Evolutionary conservation across 768 basidiomycete species (phyloP).

Genomic region (Lactarius quietus): DNA sequence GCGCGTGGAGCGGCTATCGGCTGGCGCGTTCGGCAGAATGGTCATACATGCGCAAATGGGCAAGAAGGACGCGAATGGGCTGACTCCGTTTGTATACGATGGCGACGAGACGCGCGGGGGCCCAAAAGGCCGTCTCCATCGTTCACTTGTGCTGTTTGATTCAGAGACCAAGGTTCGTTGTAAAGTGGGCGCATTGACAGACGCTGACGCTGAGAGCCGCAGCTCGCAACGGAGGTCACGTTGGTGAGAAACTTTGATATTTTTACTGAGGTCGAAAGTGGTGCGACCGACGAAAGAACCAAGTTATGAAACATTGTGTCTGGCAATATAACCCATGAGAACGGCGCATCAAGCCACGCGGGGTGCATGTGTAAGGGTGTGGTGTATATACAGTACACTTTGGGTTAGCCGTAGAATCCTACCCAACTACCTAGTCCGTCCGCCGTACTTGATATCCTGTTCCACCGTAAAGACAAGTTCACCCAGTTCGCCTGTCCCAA

Average conservation of each 20-base stretch:
- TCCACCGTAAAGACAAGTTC: constrained; percentile 29
- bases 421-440: constrained; percentile 19
- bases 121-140: constrained; percentile 54
- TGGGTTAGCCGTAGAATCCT: neutral
- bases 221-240: constrained; percentile 50
- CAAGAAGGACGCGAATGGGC: constrained; percentile 41
- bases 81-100: constrained; percentile 56
- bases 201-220: neutral
- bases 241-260: constrained; percentile 66
- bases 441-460: constrained; percentile 23
- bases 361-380: too few relatives aligned
- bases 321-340: neutral
- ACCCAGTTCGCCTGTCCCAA: constrained; percentile 26
- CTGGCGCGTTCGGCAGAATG: constrained; percentile 57
- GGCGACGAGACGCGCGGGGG: constrained; percentile 69
- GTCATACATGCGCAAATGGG: constrained; percentile 50
- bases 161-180: constrained; percentile 48
- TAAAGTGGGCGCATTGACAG: neutral
- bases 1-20: constrained; percentile 45
- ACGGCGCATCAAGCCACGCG: neutral
- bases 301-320: constrained; percentile 11
- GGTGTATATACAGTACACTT: neutral
- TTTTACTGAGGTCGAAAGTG: constrained; percentile 44
- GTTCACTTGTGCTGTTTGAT: constrained; percentile 46
- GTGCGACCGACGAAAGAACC: neutral